Base-by-base conservation (phyloP, 306 rosid genomes). In the Vicia sativa region DNA sequence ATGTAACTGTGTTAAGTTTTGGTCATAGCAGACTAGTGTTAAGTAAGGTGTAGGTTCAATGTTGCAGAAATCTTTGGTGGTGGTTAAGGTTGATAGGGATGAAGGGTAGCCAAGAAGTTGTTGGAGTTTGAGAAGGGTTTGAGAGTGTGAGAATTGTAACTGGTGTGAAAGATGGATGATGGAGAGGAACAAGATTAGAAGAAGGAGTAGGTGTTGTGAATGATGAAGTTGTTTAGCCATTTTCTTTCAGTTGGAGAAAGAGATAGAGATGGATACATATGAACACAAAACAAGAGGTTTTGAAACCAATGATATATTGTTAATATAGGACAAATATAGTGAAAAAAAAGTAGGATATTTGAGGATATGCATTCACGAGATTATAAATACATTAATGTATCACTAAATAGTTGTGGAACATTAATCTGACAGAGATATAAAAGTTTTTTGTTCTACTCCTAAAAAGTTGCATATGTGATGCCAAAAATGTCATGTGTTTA, bases 1-100 rank as follows among this genome's bases (percentile, higher is more conserved):
- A 77, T 93, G 96, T 43, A 93, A 68, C 82, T 93, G 98, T 18
- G 98, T 90, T 34, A 93, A 62, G 12, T 39, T 80, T 23, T 79
- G 82, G 19, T 90, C 91, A 76, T 93, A 90, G 78, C 98, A 93
- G 1, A 68, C 81, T 18, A 88, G 56, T 29, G 96, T 90, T 43
- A 93, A 78, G 61, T 72, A 81, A 29, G 77, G 54, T 10, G 87
- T 85, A 26, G 97, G 89, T 26, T 93, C 97, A 60, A 84, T 76
- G 83, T 67, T 83, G 85, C 97, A 93, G 15, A 80, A 78, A 62
- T 84, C 84, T 52, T 46, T 34, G 74, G 43, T 62, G 72, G n/a
- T 64, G 70, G 29, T 68, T 64, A 86, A 73, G 61, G 61, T 73
- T 62, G 56, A 28, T 53, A 86, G 64, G 65, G 88, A 66, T 62